Conservation (phyloP, 345 rosid genomes). For the Psidium friedrichsthalianum region DNA sequence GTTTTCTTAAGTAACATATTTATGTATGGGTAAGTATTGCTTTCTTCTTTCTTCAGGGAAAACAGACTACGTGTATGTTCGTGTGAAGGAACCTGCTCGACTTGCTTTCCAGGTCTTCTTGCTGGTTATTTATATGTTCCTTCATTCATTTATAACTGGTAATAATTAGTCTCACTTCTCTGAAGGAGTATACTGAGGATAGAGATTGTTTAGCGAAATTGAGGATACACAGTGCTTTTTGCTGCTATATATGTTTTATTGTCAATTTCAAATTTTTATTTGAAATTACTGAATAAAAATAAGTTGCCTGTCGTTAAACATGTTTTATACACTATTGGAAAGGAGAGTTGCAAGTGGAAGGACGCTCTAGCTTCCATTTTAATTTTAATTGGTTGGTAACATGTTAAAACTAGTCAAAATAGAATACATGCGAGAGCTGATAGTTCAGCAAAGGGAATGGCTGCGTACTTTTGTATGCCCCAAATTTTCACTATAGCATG, state of each 20-base stretch:
- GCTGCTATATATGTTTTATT: not conserved
- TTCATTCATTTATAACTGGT: not conserved
- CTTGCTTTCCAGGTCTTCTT: conserved; percentile 61
- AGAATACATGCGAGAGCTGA: not conserved
- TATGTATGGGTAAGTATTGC: not conserved
- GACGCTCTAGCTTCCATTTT: not conserved
- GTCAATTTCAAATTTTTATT: not conserved
- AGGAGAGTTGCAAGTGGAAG: not conserved
- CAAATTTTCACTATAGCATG: not conserved
- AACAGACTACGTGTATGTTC: conserved; percentile 68
- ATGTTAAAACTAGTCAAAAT: not conserved
- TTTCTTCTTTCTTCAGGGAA: conserved; percentile 45
- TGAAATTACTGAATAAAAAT: not conserved
- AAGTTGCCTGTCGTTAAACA: not conserved
- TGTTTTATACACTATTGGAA: not conserved
- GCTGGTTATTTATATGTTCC: conserved; percentile 11
- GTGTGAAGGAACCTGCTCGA: conserved; percentile 58
- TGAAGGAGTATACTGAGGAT: not conserved
- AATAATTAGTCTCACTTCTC: not conserved
- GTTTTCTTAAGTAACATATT: not conserved
- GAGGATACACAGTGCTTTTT: not conserved
- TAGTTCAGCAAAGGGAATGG: not conserved
- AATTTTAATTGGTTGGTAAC: not conserved
- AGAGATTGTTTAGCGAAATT: not conserved
- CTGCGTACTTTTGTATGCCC: not conserved